phyloP scores from a whole-genome alignment of 1,139 yeast genomes.

The Wickerhamomyces sp. region DNA sequence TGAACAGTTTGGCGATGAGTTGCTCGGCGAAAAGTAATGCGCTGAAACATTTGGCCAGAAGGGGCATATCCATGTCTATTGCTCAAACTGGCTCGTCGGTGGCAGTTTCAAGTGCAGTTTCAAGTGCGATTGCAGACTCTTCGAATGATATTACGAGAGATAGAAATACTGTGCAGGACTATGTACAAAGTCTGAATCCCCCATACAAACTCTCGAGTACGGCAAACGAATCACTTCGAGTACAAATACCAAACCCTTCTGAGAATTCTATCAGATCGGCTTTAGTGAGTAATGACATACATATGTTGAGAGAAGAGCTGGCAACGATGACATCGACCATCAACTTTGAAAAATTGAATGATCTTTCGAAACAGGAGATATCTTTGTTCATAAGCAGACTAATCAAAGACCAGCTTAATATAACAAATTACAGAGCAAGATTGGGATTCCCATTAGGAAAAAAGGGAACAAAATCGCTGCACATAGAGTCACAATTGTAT shows the following conservation, averaged over 20 bases:
- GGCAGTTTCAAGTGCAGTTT: neutral
- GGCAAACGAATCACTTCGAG: neutral
- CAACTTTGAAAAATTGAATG: neutral
- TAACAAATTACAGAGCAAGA: neutral
- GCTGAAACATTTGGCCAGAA: constrained; percentile 2
- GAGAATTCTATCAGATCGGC: neutral
- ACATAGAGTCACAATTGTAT: neutral
- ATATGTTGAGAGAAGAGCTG: neutral
- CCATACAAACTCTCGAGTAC: neutral
- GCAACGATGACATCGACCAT: neutral
- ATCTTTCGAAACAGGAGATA: neutral
- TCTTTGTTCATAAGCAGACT: neutral
- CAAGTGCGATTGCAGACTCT: too few relatives aligned
- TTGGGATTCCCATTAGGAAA: neutral
- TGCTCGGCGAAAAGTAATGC: neutral
- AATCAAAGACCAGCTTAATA: neutral
- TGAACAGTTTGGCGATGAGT: neutral
- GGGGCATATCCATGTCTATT: constrained; percentile 11
- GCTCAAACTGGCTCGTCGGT: constrained; percentile 1
- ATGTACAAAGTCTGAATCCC: neutral
- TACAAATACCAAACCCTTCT: neutral
- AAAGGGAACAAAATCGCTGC: neutral
- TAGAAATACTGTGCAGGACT: constrained; percentile 3
- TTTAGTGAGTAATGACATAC: neutral
- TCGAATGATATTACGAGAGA: too few relatives aligned